Conservation (phyloP, 208 protist species). For the Sergeia podlipaevii region DNA sequence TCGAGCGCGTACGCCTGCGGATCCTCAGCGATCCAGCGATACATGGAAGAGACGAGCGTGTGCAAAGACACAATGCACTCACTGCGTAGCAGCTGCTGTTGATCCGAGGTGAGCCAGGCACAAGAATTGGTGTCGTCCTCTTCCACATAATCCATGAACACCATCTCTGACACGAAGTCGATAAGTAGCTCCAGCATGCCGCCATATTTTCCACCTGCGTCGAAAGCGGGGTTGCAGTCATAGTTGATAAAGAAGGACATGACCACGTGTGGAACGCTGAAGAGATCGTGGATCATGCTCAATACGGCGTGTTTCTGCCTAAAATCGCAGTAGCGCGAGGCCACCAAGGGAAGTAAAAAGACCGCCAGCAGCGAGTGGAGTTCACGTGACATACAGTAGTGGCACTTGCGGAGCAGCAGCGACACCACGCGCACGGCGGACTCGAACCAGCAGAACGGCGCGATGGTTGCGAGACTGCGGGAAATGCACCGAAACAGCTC, state of each 20-base stretch:
- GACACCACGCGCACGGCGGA: constrained; percentile 44
- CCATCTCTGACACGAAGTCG: constrained; percentile 67
- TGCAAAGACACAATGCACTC: constrained; percentile 64
- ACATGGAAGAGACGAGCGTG: constrained; percentile 53
- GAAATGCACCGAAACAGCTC: constrained; percentile 55
- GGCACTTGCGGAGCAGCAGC: constrained; percentile 57
- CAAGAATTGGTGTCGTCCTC: constrained; percentile 9
- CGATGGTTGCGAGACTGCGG: constrained; percentile 41
- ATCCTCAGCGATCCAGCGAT: constrained; percentile 76
- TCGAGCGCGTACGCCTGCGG: constrained; percentile 44
- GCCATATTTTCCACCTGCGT: constrained; percentile 54
- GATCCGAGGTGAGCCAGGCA: constrained; percentile 58
- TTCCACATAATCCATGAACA: constrained; percentile 40
- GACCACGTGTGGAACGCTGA: constrained; percentile 58
- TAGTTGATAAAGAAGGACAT: constrained; percentile 86
- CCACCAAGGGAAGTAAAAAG: constrained; percentile 62
- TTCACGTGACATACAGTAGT: constrained; percentile 67
- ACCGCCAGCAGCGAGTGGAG: constrained; percentile 60
- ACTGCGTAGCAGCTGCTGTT: constrained; percentile 71
- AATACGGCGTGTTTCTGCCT: constrained; percentile 81
- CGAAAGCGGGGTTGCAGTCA: constrained; percentile 81
- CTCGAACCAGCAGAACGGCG: constrained; percentile 61
- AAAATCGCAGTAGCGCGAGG: constrained; percentile 54
- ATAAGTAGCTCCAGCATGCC: constrained; percentile 78
- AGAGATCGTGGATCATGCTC: constrained; percentile 58